A percentile compares a stretch with the other conserved stretches of the same genome.
These are phyloP conservation scores for Yamadazyma takamatsuzukensis DNA, from an alignment of 805 yeast genomes.

Conservation along the genomic window DNA sequence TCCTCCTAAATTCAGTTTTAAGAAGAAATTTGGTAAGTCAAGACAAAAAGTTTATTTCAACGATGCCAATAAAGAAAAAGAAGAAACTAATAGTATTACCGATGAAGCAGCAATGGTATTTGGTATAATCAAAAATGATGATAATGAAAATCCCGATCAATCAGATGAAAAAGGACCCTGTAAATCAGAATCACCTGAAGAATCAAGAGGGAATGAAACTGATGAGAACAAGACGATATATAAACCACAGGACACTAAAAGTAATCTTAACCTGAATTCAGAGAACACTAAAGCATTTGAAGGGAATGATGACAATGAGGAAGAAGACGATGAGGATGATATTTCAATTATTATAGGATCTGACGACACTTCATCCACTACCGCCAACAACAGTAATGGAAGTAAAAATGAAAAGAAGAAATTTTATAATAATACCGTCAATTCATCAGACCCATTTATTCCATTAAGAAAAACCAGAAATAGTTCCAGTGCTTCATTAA, in stretches of 20 bases:
- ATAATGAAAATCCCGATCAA: too few relatives aligned
- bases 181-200: slow-evolving; percentile 4
- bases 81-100: slow-evolving; percentile 20
- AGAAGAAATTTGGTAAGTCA: slow-evolving; percentile 32
- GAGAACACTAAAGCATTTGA: too few relatives aligned
- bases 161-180: slow-evolving; percentile 6
- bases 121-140: slow-evolving; percentile 29
- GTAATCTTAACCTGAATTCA: too few relatives aligned
- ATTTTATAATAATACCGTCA: slow-evolving; percentile 8
- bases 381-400: slow-evolving; percentile 13
- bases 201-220: slow-evolving; percentile 1
- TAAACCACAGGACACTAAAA: too few relatives aligned
- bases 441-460: slow-evolving; percentile 21
- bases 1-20: slow-evolving; percentile 52
- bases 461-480: slow-evolving; percentile 12
- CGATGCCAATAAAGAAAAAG: slow-evolving; percentile 19
- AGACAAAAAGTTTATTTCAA: slow-evolving; percentile 24
- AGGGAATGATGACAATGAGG: slow-evolving; percentile 20
- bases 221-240: slow-evolving; percentile 1
- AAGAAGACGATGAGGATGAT: slow-evolving; percentile 33
- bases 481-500: slow-evolving; percentile 15
- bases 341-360: slow-evolving; percentile 36
- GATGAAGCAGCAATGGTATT: slow-evolving; percentile 44
- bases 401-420: slow-evolving; percentile 10
- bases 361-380: slow-evolving; percentile 24